Evolutionary conservation across 2,329 filamentous ascomycete species (phyloP).

Genomic region (Chalaropsis ovoidea): DNA sequence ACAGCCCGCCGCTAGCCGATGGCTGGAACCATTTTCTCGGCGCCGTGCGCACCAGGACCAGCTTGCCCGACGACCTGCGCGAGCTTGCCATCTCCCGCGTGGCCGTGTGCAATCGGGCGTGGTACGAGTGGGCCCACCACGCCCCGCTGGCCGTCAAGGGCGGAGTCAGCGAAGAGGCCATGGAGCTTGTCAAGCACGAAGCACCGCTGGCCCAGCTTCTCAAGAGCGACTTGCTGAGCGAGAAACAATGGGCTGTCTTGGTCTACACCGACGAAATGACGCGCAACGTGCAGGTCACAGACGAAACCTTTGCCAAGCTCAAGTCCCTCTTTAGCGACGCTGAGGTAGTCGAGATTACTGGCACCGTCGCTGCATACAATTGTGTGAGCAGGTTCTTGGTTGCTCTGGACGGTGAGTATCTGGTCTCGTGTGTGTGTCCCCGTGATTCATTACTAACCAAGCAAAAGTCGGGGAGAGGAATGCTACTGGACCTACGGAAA

Average conservation of each 20-base stretch:
- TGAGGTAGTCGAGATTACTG: conserved; percentile 72
- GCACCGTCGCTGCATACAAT: conserved; percentile 69
- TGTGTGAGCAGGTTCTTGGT: conserved; percentile 77
- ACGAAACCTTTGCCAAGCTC: conserved; percentile 56
- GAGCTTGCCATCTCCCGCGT: conserved; percentile 75
- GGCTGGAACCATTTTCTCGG: conserved; percentile 65
- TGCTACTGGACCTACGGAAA: conserved; percentile 39
- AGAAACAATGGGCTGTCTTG: conserved; percentile 57
- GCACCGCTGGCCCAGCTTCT: conserved; percentile 29
- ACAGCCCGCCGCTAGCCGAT: conserved; percentile 63
- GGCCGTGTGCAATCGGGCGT: conserved; percentile 67
- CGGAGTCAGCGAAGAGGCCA: conserved; percentile 44
- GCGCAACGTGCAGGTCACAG: conserved; percentile 55
- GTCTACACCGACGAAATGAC: conserved; percentile 80
- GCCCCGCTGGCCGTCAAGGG: conserved; percentile 54
- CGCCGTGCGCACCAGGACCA: conserved; percentile 47
- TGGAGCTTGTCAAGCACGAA: conserved; percentile 38
- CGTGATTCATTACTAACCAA: conserved; percentile 28
- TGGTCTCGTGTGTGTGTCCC: not conserved
- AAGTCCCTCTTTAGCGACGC: conserved; percentile 53
- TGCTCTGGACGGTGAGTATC: conserved; percentile 58
- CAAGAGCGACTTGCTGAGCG: conserved; percentile 38
- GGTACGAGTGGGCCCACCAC: conserved; percentile 79
- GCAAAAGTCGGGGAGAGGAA: conserved; percentile 48
- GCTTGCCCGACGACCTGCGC: conserved; percentile 46